Percentiles rank a stretch among this genome's conserved stretches.
Conservation (phyloP, 305 asterid genomes). For the Fraxinus floribunda region DNA sequence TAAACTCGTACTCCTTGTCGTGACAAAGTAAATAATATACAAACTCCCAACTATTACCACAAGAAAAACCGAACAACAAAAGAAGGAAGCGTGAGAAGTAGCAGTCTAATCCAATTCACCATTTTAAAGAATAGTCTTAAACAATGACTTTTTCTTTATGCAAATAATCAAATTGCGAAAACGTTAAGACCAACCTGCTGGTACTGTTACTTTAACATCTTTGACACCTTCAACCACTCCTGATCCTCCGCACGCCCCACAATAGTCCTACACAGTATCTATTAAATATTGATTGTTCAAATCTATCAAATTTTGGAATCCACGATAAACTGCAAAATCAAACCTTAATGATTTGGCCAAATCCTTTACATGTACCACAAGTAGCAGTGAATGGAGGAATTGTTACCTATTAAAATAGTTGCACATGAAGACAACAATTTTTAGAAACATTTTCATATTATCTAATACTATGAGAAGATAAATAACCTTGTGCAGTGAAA, state of each 20-base stretch:
- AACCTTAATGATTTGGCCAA: constrained; percentile 75
- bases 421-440: constrained; percentile 2
- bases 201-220: constrained; percentile 75
- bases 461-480: not conserved
- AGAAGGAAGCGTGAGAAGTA: not conserved
- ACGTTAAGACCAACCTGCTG: constrained; percentile 58
- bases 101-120: not conserved
- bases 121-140: not conserved
- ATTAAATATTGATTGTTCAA: not conserved
- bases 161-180: constrained; percentile 19
- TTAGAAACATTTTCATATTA: not conserved
- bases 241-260: constrained; percentile 69
- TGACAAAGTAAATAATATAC: not conserved
- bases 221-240: constrained; percentile 70
- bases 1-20: constrained; percentile 8
- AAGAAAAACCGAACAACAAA: not conserved
- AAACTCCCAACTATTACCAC: constrained; percentile 14
- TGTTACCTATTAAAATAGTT: constrained; percentile 51
- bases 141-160: not conserved
- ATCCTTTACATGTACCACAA: constrained; percentile 74
- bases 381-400: constrained; percentile 77
- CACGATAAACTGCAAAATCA: constrained; percentile 19
- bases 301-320: constrained; percentile 17
- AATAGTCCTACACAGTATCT: constrained; percentile 47
- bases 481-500: not conserved